Base-by-base conservation (phyloP, 805 yeast species). In the Saturnispora sanitii region DNA sequence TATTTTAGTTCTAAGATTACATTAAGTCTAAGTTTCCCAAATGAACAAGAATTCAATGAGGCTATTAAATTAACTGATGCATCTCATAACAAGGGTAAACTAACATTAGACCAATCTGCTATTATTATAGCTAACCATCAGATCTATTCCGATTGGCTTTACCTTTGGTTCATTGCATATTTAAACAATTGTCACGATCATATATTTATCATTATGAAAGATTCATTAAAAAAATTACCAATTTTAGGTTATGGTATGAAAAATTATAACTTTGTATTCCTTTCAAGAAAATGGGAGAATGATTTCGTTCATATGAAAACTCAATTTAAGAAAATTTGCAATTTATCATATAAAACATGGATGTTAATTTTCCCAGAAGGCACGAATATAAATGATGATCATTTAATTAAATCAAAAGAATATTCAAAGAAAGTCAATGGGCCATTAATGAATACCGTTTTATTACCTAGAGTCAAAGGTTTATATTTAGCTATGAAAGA, bases 91-190 rank as follows among this genome's bases (percentile, higher is more conserved):
- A 28, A 31, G 6, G 29, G 45, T 5, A 17, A 37, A 9, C 37
- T 56, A 15, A 47, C 42, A 4, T 44, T 61, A 6, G 58, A 56
- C 30, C 44, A 48, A 15, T 46, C 46, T 13, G 65, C 66, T 12
- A 51, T 90, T 2, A 57, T 81, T 35, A 79, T 88, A 27, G 75
- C 92, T n/a, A 90, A 90, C 56, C 97, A 90, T 60, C 96, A 88
- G 62, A 80, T 90, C 19, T 90, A 90, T 57, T 77, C 90, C 3
- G 98, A 90, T 57, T 90, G 98, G 98, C 68, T 82, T 9, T 87
- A 75, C 51, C 50, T 86, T 41, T 90, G 98, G 98, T 90, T 84
- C 75, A 45, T 83, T 17, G 66, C 83, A 0, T 82, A 84, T 56
- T 70, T 87, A 5, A 73, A 85, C 11, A 58, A 68, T n/a, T 58